Base-by-base conservation (phyloP, 305 asterid genomes). In the Coffea humblotiana region DNA sequence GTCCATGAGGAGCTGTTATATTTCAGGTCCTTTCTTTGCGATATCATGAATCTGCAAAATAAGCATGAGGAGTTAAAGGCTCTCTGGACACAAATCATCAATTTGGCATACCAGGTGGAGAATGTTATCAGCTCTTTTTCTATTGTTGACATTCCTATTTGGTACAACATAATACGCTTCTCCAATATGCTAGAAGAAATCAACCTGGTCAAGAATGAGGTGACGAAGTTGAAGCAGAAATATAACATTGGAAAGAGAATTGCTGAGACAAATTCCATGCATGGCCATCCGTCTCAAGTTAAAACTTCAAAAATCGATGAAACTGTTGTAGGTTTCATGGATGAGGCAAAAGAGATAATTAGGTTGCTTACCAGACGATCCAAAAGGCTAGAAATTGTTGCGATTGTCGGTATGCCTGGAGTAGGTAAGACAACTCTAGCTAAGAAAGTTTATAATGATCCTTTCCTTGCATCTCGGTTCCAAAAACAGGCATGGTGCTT, bases 361-460 rank as follows among this genome's bases (percentile, higher is more conserved):
- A 16, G 27, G 19, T 32, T 40, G 25, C 79, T 76, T 35, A 45
- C 47, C n/a, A 27, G 63, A 23, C 64, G 73, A 76, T 45, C 49
- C 21, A 32, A 10, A 40, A 11, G 51, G 45, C 73, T 43, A 11
- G 58, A 82, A 40, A 71, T 85, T 43, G 67, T 78, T 23, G 75
- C 87, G 7, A 83, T 66, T 75, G 84, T 72, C 14, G 84, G 84
- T 16, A 85, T 83, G 86, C 68, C 83, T 11, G 88, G 88, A 58
- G 25, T 83, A 21, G 86, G 84, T 14, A 85, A 83, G 82, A 77
- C 86, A 4, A 74, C 86, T 13, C 71, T 82, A 29, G 80, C 82
- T 23, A 66, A 43, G 40, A 79, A 76, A 4, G 66, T 72, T 37
- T 81, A 43, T 43, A 64, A 75, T 13, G 80, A 78, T 64, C 56